Conservation (phyloP, 768 basidiomycete species). For the Naganishia randhawae region DNA sequence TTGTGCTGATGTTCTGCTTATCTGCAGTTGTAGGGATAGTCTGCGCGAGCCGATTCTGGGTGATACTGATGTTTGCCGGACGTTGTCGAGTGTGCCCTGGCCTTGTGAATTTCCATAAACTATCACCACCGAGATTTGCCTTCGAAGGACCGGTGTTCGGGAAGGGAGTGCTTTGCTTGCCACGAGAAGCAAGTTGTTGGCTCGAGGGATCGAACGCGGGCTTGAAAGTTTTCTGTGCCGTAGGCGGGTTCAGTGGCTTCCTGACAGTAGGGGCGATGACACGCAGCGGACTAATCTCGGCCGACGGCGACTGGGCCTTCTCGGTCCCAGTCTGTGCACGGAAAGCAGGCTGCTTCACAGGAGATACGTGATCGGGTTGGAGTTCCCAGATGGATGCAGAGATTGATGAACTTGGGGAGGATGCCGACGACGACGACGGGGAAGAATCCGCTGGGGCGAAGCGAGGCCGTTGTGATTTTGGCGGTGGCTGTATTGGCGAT, state of each 20-base stretch:
- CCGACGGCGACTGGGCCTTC: neutral
- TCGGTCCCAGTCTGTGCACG: neutral
- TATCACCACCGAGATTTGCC: neutral
- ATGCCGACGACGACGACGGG: neutral
- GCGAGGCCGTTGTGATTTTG: slow-evolving; percentile 2
- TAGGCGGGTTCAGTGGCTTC: neutral
- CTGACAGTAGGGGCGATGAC: neutral
- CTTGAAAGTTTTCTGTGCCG: neutral
- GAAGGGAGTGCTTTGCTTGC: neutral
- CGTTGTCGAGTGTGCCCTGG: neutral
- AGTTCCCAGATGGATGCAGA: too few species aligned
- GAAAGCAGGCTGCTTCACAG: neutral
- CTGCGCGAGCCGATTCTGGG: neutral
- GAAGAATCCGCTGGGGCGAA: slow-evolving; percentile 11
- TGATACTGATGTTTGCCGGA: neutral
- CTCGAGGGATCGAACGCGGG: neutral
- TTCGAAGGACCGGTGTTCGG: too few species aligned
- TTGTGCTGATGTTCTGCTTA: neutral
- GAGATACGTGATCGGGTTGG: neutral
- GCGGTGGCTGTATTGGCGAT: neutral
- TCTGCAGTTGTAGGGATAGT: neutral
- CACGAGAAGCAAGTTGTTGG: neutral
- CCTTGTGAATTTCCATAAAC: neutral
- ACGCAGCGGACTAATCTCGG: slow-evolving; percentile 4
- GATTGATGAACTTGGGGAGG: too few species aligned